phyloP scores from a whole-genome alignment of 176 grass and related monocot genomes.

The Cenchrus fungigraminus region DNA sequence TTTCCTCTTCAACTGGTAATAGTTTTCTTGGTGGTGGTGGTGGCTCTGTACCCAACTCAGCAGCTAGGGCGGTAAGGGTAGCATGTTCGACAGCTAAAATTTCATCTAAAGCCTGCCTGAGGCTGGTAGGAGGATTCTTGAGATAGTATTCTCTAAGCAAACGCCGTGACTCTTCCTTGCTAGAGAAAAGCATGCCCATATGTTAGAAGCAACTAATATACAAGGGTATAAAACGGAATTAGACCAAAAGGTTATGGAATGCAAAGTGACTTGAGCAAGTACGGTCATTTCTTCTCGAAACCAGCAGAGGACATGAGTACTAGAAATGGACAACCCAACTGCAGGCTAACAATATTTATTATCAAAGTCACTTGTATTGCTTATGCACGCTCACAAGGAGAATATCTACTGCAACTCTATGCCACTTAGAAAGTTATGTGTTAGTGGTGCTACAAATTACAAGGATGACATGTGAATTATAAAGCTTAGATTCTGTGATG shows the following conservation, averaged over 20 bases:
- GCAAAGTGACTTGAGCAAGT: neutral
- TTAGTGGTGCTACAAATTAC: neutral
- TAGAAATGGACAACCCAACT: neutral
- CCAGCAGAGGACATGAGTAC: neutral
- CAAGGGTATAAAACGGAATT: no score
- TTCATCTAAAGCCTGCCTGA: neutral
- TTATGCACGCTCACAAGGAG: neutral
- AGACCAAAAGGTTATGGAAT: neutral
- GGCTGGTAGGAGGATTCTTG: neutral
- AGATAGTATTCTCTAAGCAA: neutral
- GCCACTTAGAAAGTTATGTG: neutral
- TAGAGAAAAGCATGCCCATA: neutral
- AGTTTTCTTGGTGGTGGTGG: neutral
- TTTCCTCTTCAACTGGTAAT: neutral
- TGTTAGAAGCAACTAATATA: neutral
- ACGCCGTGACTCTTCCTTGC: neutral
- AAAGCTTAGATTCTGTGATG: neutral
- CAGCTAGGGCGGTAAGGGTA: neutral
- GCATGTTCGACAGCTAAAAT: neutral
- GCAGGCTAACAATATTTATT: neutral
- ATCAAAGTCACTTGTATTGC: neutral
- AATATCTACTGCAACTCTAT: neutral
- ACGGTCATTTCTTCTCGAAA: no score
- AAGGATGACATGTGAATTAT: neutral
- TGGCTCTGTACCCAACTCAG: neutral